A percentile compares a stretch with the other conserved stretches of the same genome.
Conservation (phyloP, 345 rosid genomes). For the Clausena lansium region DNA sequence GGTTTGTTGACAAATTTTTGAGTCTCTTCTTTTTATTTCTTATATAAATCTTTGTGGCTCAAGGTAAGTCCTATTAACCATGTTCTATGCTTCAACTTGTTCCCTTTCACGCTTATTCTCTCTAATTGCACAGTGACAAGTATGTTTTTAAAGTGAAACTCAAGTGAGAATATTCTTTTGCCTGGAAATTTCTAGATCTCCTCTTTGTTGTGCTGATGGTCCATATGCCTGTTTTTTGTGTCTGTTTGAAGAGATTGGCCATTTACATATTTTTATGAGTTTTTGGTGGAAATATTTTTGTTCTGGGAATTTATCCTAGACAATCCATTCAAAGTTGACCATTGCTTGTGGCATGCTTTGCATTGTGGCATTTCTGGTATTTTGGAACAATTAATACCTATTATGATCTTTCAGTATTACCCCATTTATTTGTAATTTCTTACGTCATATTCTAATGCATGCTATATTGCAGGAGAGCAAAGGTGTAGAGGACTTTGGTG, state of each 20-base stretch:
- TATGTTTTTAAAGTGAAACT: not conserved
- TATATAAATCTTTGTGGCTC: not conserved
- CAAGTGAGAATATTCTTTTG: not conserved
- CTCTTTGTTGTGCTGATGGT: not conserved
- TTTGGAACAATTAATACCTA: not conserved
- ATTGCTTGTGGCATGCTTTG: not conserved
- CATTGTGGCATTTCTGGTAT: not conserved
- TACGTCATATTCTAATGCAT: slow-evolving; percentile 5
- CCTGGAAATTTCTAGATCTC: not conserved
- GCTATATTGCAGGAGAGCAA: slow-evolving; percentile 69
- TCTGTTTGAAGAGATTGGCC: not conserved
- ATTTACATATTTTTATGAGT: not conserved
- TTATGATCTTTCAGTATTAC: not conserved
- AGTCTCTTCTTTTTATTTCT: not conserved
- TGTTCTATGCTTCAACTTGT: not conserved
- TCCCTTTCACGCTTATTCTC: not conserved
- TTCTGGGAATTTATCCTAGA: not conserved
- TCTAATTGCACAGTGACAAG: not conserved
- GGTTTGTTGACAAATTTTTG: not conserved
- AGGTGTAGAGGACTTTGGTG: slow-evolving; percentile 96
- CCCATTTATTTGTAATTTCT: not conserved
- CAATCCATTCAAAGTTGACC: not conserved
- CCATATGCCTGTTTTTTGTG: not conserved
- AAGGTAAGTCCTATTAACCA: not conserved
- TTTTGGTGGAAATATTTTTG: not conserved